Base-by-base conservation (phyloP, 2,329 filamentous ascomycete species). In the Shiraia bambusicola region DNA sequence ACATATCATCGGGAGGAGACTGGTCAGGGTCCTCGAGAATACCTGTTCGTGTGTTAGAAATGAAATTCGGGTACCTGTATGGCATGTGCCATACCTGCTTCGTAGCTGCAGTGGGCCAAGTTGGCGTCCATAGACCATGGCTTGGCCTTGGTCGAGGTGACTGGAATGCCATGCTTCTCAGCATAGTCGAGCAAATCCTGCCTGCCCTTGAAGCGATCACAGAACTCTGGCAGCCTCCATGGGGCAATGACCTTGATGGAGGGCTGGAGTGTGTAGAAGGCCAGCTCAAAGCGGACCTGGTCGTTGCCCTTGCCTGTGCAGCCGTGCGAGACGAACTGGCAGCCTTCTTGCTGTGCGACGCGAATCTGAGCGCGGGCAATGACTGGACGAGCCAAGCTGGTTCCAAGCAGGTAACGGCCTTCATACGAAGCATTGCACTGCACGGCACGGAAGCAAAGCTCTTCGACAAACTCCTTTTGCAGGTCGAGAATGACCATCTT, bases 361-460 rank as follows among this genome's bases (percentile, higher is more conserved):
- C 72, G 70, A 60, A 86, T 83, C 71, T 84, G 81, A 33, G 79
- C 79, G 47, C 83, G 76, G 49, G 84, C 84, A 56, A 87, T 87
- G 66, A 87, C 79, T 29, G 84, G 84, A 42, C 84, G 80, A 50
- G 84, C 84, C 46, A 88, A 76, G 30, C 75, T 76, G 40, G 81
- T 84, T 47, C 81, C 80, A 45, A 69, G 65, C n/a, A 67, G 59
- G 50, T 67, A 68, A 33, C 63, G 61, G 63, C 83, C 83, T 74
- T 89, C 71, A 63, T 74, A 73, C 37, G 68, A 65, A 50, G 76
- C 77, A 57, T 79, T 80, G 72, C 82, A 88, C 70, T 88, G 85
- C 50, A 93, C 80, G 48, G 88, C 87, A 37, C 80, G 84, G 79
- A 84, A 91, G 76, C 84, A 86, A 31, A 93, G 77, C 74, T 92